Evolutionary conservation across 2,329 filamentous ascomycete genomes (phyloP), one percentile per base, ranked within the genome.

Genomic region (Talaromyces piceae): DNA sequence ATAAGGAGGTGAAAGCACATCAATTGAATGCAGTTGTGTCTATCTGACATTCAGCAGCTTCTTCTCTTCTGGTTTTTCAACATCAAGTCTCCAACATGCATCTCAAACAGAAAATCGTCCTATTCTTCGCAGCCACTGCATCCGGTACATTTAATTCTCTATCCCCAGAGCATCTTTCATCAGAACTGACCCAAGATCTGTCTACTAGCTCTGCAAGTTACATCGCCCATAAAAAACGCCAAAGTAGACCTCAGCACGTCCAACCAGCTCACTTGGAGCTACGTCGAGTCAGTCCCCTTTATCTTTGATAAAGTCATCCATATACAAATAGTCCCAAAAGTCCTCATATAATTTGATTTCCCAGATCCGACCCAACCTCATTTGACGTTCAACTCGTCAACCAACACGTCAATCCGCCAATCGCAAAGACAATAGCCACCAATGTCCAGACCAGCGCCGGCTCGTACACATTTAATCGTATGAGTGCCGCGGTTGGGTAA

Each of bases 371-470:
- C 50, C 68, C 71, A 0, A 47, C 59, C 3, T 61, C 62, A 5
- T 68, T 75, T 58, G 61, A 65, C 51, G 67, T 76, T 56, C 59
- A 68, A 39, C 61, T 75, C n/a, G 68, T 72, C 59, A 71, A 74
- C 52, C 60, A 68, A 48, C 61, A 62, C 54, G 57, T 63, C 50
- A 65, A 68, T 44, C 64, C 70, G 5, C 62, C 63, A 2, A 58
- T 67, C 7, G 54, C 60, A 22, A 59, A 63, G 20, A 56, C 61
- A 5, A 60, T 74, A 28, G 65, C 66, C 18, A 56, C 61, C 16
- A 59, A 65, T 41, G 63, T 73, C 27, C 63, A 72, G 46, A 63
- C 64, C 5, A 62, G 61, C 2, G 60, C 63, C 4, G 63, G 63
- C 12, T 62, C 63, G 7, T 72, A 71, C 56, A 65, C 60, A 9